Evolutionary conservation across 768 basidiomycete species (phyloP), one percentile per base, ranked within the genome.

Genomic region (Mycena amicta): DNA sequence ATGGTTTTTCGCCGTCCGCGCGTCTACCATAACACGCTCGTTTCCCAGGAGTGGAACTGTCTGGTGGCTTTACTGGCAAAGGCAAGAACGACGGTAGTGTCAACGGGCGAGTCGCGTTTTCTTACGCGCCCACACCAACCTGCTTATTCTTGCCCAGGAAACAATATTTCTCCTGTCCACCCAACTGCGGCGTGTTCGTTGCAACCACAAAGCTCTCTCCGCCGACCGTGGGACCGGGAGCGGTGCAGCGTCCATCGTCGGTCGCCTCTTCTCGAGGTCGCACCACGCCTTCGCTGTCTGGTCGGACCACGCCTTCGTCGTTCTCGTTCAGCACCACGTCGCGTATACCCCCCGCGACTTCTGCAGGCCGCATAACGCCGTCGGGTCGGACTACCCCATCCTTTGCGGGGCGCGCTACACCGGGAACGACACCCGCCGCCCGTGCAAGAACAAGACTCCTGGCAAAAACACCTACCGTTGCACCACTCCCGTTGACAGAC

Each of bases 71-170:
- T 69, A 72, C 81, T 18, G 95, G 96, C 20, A 92, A 90, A 71
- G 96, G 96, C 1, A 99, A 98, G 77, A 99, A 99, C 67, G 85
- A 98, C 66, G 96, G 96, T 30, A 83, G 85, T 45, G 95, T 96
- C 4, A 82, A 78, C 61, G 93, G 92, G 95, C 97, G 69, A 78
- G 93, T 81, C 22, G 23, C 20, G 33, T 28, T 49, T 57, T 45
- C 46, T 15, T 29, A 60, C 59, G 53, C 53, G 46, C 61, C 47
- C 25, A 39, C 53, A 52, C n/a, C 52, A 52, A n/a, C 47, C 25
- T n/a, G 16, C 26, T 47, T 18, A 45, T 50, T 33, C 47, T 45
- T 41, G 37, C 39, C 55, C 60, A 95, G 94, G 40, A 83, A 83
- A 46, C 85, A 81, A 66, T 98, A 99, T 71, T 99, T 99, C 65